Evolutionary conservation across 2,329 filamentous ascomycete genomes (phyloP).

Genomic region (Hypoxylon rubiginosum): DNA sequence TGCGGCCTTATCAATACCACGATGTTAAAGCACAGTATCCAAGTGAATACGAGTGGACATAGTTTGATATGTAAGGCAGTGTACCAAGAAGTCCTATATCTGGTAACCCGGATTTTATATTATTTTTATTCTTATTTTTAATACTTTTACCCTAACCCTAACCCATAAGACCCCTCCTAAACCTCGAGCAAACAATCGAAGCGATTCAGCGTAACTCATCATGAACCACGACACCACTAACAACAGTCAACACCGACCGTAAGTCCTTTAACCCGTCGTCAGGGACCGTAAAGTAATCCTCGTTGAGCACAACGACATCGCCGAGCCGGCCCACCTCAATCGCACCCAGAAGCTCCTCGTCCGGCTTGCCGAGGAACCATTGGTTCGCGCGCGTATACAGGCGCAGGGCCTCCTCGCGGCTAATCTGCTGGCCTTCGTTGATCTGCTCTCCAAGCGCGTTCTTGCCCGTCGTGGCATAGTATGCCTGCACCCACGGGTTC

Average conservation of each 20-base stretch:
- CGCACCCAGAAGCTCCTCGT: conserved; percentile 45
- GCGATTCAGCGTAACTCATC: conserved; percentile 9
- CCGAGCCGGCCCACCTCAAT: conserved; percentile 48
- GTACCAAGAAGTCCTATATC: neutral
- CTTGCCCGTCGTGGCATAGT: conserved; percentile 49
- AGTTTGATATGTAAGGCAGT: neutral
- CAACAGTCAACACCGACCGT: conserved; percentile 47
- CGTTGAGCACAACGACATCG: conserved; percentile 47
- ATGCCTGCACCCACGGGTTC: conserved; percentile 50
- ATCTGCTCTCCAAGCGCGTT: conserved; percentile 47
- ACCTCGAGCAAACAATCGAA: neutral
- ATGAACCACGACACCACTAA: conserved; percentile 47
- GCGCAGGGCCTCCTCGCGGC: conserved; percentile 41
- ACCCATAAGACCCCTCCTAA: no score
- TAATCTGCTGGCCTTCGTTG: conserved; percentile 46
- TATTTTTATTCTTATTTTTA: no score
- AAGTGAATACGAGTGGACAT: neutral
- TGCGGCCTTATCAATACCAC: neutral
- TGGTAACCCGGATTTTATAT: no score
- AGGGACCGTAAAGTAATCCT: conserved; percentile 47
- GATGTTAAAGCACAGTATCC: neutral
- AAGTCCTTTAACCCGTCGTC: conserved; percentile 47
- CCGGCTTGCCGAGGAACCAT: conserved; percentile 49
- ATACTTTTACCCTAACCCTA: no score
- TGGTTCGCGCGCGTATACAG: conserved; percentile 48